Evolutionary conservation across 192 early-diverging fungal species (phyloP), one percentile per base, ranked within the genome.

Genomic region (Coemansia sp.): DNA sequence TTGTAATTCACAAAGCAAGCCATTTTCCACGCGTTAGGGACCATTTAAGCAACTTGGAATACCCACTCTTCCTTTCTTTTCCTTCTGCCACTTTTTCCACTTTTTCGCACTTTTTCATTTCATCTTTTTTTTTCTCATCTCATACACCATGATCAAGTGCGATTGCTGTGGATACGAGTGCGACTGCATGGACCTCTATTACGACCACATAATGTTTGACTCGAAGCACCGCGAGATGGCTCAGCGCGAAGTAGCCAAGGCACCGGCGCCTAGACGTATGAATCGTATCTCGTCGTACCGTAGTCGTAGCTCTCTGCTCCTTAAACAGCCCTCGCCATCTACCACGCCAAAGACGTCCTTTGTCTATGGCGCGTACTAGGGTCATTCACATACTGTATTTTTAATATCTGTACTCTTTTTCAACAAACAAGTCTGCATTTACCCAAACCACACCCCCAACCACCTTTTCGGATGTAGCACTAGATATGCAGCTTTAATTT

Each of bases 191-290:
- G 79, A 82, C 37, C 65, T 82, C 31, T 82, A 73, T 48, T 82
- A 76, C 62, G 79, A 82, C 63, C 79, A 82, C 37, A 60, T 82
- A n/a, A 82, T 82, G 74, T 82, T 82, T 40, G 79, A 82, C 67
- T 39, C 35, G 56, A 51, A 60, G 24, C 79, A 82, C 51, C 66
- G 58, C 18, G 74, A 76, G 51, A 76, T 76, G 60, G 74, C 65
- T 0, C 51, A 61, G 21, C 63, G 67, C 60, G 67, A 67, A n/a
- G 73, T 62, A 8, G 61, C 61, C 9, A 28, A 51, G 33, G 65
- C 67, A 2, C 57, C 34, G 13, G 59, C 26, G 14, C 45, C 65
- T 2, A 64, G 38, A 8, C 42, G 67, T 3, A 60, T 58, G 63
- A 67, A 62, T 36, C 61, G 68, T 5, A 28, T 37, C 24, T 39